Base-by-base conservation (phyloP, 306 rosid species). In the Sesbania bispinosa region DNA sequence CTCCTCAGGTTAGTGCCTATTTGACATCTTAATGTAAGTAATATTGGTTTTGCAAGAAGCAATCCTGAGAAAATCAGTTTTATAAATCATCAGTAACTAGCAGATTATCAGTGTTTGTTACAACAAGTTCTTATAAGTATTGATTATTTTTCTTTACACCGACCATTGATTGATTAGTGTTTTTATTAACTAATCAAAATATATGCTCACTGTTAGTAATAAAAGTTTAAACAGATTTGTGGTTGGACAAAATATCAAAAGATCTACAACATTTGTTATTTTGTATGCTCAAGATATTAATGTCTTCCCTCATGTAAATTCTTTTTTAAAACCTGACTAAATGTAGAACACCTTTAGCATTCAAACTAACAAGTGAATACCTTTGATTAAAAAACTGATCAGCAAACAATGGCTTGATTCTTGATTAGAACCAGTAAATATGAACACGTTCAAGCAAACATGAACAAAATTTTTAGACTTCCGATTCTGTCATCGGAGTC, bases 1-100 rank as follows among this genome's bases (percentile, higher is more conserved):
- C 90, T 38, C 97, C 98, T 48, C 97, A 88, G 96, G 98, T 73
- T 2, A 16, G 47, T 65, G 4, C 2, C 21, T 5, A 10, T 55
- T 68, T 67, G 7, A 20, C 35, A 18, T 35, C 20, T 29, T 1
- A 8, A 16, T 69, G 3, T 10, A 54, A 19, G 0, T 43, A 11
- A 24, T n/a, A 19, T 20, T 11, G 10, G 48, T 11, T 26, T 52
- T 18, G 58, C 48, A 53, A 8, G 14, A 19, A 23, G 15, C 66
- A 39, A 0, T 7, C n/a, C 0, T 36, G n/a, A n/a, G n/a, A n/a
- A n/a, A n/a, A n/a, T n/a, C n/a, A n/a, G n/a, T n/a, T n/a, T n/a
- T n/a, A n/a, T n/a, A n/a, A n/a, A n/a, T n/a, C 15, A 43, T 43
- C 48, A 27, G 41, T 32, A 4, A 13, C 62, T 33, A 10, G 33